Evolutionary conservation across 23 red algal genomes (phyloP), one percentile per base, ranked within the genome.

Genomic region (Gracilaria gracilis): DNA sequence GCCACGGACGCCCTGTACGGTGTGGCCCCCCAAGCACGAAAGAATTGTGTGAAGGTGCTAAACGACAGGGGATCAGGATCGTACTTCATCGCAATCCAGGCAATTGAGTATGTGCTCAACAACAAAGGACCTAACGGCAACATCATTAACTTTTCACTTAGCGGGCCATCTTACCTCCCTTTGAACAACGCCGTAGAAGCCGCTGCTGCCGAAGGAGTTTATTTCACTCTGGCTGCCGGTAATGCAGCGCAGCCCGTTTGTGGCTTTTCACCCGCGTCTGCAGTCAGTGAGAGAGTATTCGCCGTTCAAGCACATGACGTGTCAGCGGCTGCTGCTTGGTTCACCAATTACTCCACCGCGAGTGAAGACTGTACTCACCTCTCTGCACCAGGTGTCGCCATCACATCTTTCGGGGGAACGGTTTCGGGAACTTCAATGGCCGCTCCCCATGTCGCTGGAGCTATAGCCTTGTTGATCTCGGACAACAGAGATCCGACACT

Each of bases 371-470:
- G 88, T 19, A 83, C 79, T 19, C 24, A 80, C 16, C 59, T 92
- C n/a, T 72, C 69, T 35, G 88, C 75, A 23, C 88, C 88, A 71
- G 88, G 88, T 13, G 49, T 55, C 9, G 32, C 67, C 6, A 92
- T 92, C 55, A 27, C 49, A 39, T 92, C 88, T 27, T 37, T 71
- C 39, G 54, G 32, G 1, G 75, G 57, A 2, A 42, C 72, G 19
- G 42, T 34, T 24, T 92, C 77, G 32, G 88, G 88, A 25, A 92
- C 88, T 0, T 81, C 75, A 0, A 69, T 81, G 61, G 88, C 88
- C 23, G 78, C 88, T 25, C 88, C 88, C 24, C 88, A 92, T 32
- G 88, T 92, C 14, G 61, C 88, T 47, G 88, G 88, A 28, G 79
- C 79, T 19, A 83, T 92, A 36, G 88, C 88, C 8, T 15, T 92